Evolutionary conservation across 2,329 filamentous ascomycete genomes (phyloP), one percentile per base, ranked within the genome.

Genomic region (Aspergillus alliaceus): DNA sequence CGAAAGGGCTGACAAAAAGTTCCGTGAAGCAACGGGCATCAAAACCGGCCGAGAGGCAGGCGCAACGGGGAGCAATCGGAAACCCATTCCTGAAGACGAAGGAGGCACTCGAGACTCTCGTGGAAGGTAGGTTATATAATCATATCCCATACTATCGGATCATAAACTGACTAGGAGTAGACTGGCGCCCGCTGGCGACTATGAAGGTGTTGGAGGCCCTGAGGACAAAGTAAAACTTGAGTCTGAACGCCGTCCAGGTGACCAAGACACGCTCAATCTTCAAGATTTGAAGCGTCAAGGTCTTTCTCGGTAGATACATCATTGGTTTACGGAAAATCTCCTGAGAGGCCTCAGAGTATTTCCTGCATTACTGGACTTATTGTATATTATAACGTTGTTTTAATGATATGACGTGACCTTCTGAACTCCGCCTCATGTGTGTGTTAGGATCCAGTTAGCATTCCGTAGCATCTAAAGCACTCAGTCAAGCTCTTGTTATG

Each of bases 71-170:
- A 75, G 75, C 42, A 67, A 77, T 58, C 72, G 72, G 60, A 72
- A 69, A 49, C 69, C 72, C 8, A 75, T 79, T 29, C 75, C 74
- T 8, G 69, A 72, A 24, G 72, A 77, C 22, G 75, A 79, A 56
- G 77, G 77, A 39, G 77, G 77, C 7, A 69, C 61, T 35, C 63
- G 65, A 14, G 74, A 77, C 61, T 72, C 70, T 56, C 68, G 72
- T 27, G 69, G 73, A 56, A 64, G 72, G 73, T 76, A 54, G 65
- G 72, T 57, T 9, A 20, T 31, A n/a, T 24, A 15, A 6, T 14
- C 3, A 48, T 27, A 22, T 27, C n/a, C 6, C 31, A 15, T 2
- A 2, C 25, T 3, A 18, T 25, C 8, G 29, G 15, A 15, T 31
- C n/a, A 12, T 12, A 31, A 31, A n/a, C 25, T 31, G 24, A 29